A percentile compares a stretch with the other conserved stretches of the same genome.
phyloP scores from a whole-genome alignment of 345 rosid species.

The Geranium rotundifolium region DNA sequence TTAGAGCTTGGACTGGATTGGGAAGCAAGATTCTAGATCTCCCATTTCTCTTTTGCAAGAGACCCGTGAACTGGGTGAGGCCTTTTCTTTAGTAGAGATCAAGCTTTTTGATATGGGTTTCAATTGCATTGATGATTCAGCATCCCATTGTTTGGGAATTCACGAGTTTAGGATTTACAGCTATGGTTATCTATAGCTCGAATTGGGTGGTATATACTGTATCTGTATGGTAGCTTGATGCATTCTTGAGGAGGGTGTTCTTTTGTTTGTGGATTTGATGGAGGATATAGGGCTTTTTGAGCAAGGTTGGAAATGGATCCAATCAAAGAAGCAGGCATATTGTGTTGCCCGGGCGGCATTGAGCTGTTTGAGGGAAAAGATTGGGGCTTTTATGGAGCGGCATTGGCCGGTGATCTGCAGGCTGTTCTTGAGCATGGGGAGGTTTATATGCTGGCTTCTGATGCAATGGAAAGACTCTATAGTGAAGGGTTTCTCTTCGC shows the following conservation, averaged over 20 bases:
- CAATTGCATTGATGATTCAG: slow-evolving; percentile 8
- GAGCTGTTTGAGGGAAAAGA: slow-evolving; percentile 36
- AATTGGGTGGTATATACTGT: neutral
- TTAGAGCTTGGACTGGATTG: neutral
- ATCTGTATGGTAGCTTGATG: too few relatives aligned
- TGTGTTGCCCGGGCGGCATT: slow-evolving; percentile 31
- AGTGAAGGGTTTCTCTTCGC: slow-evolving; percentile 56
- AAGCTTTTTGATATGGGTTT: slow-evolving; percentile 5
- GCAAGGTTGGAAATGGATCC: slow-evolving; percentile 89
- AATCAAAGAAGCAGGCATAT: slow-evolving; percentile 49
- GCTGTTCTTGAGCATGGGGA: slow-evolving; percentile 43
- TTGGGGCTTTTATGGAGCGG: slow-evolving; percentile 48
- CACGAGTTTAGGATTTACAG: slow-evolving; percentile 4
- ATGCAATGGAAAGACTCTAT: slow-evolving; percentile 65
- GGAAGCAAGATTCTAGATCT: slow-evolving; percentile 5
- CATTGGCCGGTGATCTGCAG: slow-evolving; percentile 84
- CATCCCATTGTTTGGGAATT: slow-evolving; percentile 7
- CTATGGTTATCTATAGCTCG: slow-evolving; percentile 1
- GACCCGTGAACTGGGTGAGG: neutral
- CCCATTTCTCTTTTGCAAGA: neutral
- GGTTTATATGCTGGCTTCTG: slow-evolving; percentile 27
- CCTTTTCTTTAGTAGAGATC: slow-evolving; percentile 8
- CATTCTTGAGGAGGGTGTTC: slow-evolving; percentile 6
- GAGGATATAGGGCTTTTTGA: slow-evolving; percentile 62
- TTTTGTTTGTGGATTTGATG: slow-evolving; percentile 17